These are phyloP conservation scores for Eleusine indica DNA, from an alignment of 176 grass and related monocot species.

Conservation along the genomic window DNA sequence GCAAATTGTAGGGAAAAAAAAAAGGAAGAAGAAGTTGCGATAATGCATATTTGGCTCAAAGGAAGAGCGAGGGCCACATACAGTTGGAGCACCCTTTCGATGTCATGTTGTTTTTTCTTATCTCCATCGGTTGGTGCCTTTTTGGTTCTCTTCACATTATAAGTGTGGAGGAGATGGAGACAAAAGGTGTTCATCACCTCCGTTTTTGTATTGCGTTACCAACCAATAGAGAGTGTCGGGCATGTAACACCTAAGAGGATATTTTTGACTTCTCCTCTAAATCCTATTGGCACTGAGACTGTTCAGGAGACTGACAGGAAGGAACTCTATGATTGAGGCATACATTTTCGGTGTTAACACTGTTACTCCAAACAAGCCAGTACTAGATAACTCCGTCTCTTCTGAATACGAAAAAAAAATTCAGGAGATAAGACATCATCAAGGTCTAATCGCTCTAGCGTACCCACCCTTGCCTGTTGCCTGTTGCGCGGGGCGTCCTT, in stretches of 20 bases:
- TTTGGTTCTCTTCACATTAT: not conserved
- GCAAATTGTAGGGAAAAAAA: too few species aligned
- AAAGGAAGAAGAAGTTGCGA: not conserved
- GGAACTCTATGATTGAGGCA: conserved; percentile 18
- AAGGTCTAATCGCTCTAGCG: not conserved
- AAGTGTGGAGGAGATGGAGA: conserved; percentile 12
- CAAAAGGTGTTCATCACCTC: conserved; percentile 34
- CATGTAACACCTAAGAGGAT: conserved; percentile 15
- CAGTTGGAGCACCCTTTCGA: not conserved
- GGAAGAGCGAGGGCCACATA: not conserved
- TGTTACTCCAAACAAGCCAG: not conserved
- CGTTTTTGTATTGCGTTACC: not conserved
- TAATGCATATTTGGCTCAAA: not conserved
- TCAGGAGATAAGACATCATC: not conserved
- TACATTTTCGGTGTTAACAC: not conserved
- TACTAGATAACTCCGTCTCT: not conserved
- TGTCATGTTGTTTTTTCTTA: not conserved
- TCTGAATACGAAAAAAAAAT: not conserved
- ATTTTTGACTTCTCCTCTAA: conserved; percentile 13
- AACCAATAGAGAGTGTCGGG: conserved; percentile 25
- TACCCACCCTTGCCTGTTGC: not conserved
- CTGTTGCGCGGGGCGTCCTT: not conserved
- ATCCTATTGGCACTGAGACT: conserved; percentile 11
- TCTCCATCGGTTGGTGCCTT: not conserved
- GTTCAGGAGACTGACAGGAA: not conserved